Percentiles rank a stretch among this genome's conserved stretches.
phyloP scores from a whole-genome alignment of 495 filamentous ascomycete genomes.

The Margaritispora aquatica region DNA sequence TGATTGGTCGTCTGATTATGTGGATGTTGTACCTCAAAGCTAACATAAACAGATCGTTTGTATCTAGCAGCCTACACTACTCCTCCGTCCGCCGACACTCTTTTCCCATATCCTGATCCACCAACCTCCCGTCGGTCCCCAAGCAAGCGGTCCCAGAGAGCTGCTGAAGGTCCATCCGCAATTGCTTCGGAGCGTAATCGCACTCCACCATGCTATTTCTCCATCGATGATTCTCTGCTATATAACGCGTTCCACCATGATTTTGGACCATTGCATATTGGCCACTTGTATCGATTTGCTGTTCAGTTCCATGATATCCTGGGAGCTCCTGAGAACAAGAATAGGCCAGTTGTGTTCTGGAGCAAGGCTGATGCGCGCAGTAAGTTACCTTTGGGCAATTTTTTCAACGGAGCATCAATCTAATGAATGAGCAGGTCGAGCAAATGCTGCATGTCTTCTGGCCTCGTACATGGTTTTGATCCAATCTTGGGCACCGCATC shows the following conservation, averaged over 20 bases:
- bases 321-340: slow-evolving; percentile 76
- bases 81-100: slow-evolving; percentile 68
- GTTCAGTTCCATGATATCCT: slow-evolving; percentile 92
- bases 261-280: slow-evolving; percentile 95
- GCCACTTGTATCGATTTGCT: slow-evolving; percentile 93
- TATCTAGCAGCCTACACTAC: slow-evolving; percentile 91
- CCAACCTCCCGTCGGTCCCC: slow-evolving; percentile 52
- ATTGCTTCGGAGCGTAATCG: slow-evolving; percentile 27
- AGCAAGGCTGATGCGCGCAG: slow-evolving; percentile 87
- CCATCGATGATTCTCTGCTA: slow-evolving; percentile 82
- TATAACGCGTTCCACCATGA: slow-evolving; percentile 99
- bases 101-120: slow-evolving; percentile 74
- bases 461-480: slow-evolving; percentile 99
- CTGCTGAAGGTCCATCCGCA: slow-evolving; percentile 45
- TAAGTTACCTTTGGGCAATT: slow-evolving; percentile 34
- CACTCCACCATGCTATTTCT: slow-evolving; percentile 81
- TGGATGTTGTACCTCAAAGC: slow-evolving; percentile 13
- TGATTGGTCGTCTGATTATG: slow-evolving; percentile 1
- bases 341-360: slow-evolving; percentile 87
- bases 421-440: slow-evolving; percentile 50
- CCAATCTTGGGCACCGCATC: slow-evolving; percentile 94
- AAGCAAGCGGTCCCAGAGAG: slow-evolving; percentile 67
- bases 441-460: slow-evolving; percentile 93
- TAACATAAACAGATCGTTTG: slow-evolving; percentile 65
- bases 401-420: neutral